These are phyloP conservation scores for Pseudoturritis turrita DNA, from an alignment of 345 rosid species.

Conservation along the genomic window DNA sequence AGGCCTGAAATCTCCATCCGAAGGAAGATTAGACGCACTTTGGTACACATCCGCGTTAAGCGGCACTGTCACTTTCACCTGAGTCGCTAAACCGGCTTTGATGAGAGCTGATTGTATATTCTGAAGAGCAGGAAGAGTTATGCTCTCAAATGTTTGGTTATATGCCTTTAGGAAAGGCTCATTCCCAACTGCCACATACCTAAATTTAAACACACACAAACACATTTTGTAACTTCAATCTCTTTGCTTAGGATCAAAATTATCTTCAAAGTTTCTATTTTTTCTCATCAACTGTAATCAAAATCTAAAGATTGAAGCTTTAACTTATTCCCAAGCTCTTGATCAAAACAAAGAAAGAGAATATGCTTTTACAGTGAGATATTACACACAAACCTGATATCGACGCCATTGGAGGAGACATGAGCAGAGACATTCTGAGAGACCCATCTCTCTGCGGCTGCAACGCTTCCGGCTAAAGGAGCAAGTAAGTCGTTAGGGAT, in stretches of 20 bases:
- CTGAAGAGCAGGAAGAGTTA: conserved; percentile 60
- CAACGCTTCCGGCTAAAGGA: conserved; percentile 42
- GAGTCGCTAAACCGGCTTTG: conserved; percentile 52
- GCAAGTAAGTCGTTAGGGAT: conserved; percentile 71
- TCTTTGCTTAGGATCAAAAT: background rate
- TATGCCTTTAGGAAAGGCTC: conserved; percentile 57
- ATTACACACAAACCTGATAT: conserved; percentile 50
- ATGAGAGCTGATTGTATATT: conserved; percentile 64
- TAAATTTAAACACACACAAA: background rate
- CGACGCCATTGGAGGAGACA: conserved; percentile 47
- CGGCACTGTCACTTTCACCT: conserved; percentile 59
- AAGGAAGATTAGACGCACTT: conserved; percentile 39
- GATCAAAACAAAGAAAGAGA: background rate
- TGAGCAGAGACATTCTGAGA: conserved; percentile 58
- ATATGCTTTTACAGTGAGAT: background rate
- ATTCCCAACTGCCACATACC: conserved; percentile 70
- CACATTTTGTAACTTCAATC: conserved; percentile 8
- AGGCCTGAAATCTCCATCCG: conserved; percentile 50
- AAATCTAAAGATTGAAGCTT: background rate
- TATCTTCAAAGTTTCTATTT: background rate
- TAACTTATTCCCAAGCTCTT: too few relatives aligned
- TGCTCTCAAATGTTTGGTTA: conserved; percentile 41
- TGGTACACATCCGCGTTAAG: conserved; percentile 66
- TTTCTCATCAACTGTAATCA: background rate
- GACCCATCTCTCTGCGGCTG: conserved; percentile 74